Percentiles rank a stretch among this genome's conserved stretches.
phyloP scores from a whole-genome alignment of 208 protist species.

The Balamuthia mandrillaris region DNA sequence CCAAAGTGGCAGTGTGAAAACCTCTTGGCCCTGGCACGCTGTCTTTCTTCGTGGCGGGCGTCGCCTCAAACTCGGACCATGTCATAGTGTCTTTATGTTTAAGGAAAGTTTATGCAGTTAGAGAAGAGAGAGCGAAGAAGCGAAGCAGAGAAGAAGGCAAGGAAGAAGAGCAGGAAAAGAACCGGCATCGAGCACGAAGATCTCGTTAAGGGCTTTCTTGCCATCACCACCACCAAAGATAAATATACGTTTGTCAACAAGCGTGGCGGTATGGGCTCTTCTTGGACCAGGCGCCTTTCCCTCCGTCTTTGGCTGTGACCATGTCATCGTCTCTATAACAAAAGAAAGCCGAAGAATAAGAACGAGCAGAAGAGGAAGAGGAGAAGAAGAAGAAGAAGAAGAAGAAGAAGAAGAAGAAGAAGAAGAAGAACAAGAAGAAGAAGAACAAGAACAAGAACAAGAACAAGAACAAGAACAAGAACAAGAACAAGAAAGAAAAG shows the following conservation, averaged over 20 bases:
- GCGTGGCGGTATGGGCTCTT: background rate
- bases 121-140: background rate
- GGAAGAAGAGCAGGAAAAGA: background rate
- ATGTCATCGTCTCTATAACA: background rate
- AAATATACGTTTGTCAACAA: background rate
- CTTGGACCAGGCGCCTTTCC: background rate
- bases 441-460: too few species aligned
- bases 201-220: background rate
- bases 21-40: background rate
- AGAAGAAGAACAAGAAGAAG: too few species aligned
- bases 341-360: background rate
- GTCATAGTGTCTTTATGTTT: background rate
- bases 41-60: background rate
- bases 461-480: too few species aligned
- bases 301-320: background rate
- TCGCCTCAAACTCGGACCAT: background rate
- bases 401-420: too few species aligned
- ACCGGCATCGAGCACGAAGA: slow-evolving; percentile 3
- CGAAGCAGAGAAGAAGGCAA: too few species aligned
- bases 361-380: background rate
- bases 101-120: too few species aligned
- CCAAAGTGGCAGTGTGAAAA: background rate
- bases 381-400: background rate
- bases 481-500: too few species aligned
- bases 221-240: slow-evolving; percentile 25